A percentile compares a stretch with the other conserved stretches of the same genome.
These are phyloP conservation scores for Simmondsia chinensis DNA, from an alignment of 148 eudicot genomes.

Conservation along the genomic window DNA sequence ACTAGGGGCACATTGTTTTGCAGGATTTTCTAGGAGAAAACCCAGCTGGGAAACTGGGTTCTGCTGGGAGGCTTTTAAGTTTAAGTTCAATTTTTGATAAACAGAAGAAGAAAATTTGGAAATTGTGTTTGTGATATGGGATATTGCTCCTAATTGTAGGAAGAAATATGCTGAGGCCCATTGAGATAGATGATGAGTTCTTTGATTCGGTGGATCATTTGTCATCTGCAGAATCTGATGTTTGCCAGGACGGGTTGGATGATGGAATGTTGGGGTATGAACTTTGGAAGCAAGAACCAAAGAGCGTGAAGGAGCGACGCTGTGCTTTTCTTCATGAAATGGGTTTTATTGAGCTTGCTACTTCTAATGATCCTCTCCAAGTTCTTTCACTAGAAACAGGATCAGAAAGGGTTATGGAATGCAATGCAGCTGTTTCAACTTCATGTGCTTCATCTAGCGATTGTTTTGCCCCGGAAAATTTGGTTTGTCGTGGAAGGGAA, in stretches of 20 bases:
- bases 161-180: conserved; percentile 26
- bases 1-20: no score
- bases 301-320: conserved; percentile 56
- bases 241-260: no score
- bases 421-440: conserved; percentile 25
- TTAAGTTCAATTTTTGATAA: background rate
- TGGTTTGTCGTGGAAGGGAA: conserved; percentile 14
- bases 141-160: conserved; percentile 8
- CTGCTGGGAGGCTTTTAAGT: conserved; percentile 12
- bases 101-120: background rate
- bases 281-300: conserved; percentile 48
- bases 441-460: conserved; percentile 10
- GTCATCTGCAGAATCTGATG: conserved; percentile 24
- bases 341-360: conserved; percentile 33
- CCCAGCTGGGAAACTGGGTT: no score
- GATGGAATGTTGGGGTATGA: conserved; percentile 22
- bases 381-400: conserved; percentile 5
- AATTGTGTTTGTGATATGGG: conserved; percentile 25
- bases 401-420: conserved; percentile 19
- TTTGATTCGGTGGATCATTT: conserved; percentile 42
- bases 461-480: conserved; percentile 6
- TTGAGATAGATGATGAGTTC: conserved; percentile 42
- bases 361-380: background rate
- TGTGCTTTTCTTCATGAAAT: conserved; percentile 30
- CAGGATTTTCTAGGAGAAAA: no score